Evolutionary conservation across 2,329 filamentous ascomycete species (phyloP), one percentile per base, ranked within the genome.

Genomic region (Colletotrichum sojae): DNA sequence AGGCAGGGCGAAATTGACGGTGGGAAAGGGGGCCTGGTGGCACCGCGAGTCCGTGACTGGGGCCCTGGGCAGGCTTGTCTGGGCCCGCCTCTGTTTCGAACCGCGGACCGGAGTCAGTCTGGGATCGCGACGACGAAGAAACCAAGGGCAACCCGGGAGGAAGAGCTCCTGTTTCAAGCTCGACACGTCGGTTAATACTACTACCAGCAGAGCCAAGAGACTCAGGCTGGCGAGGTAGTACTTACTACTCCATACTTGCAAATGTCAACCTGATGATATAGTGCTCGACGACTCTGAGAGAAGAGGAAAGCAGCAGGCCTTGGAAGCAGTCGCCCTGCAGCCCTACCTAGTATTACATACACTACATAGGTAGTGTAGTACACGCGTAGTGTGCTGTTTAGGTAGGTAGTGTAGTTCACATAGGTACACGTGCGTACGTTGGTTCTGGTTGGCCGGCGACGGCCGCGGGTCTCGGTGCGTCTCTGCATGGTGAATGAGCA

Each of bases 151-250:
- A 9, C 61, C 61, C 36, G n/a, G 54, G 48, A 53, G 9, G 18
- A 55, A 6, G 43, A 8, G 18, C 54, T 66, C 66, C 66, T 65
- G 66, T 66, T 66, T 69, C 61, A 66, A 65, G 54, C 20, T 53
- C 39, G n/a, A 36, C 31, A 36, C 31, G 31, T 36, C 31, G 31
- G 31, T 36, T 36, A 36, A 36, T 10, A 25, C 22, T 25, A 25
- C 22, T 25, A 25, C 9, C 9, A 10, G 31, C 6, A 36, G 6
- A 36, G 6, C 8, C 8, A 8, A 36, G 31, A 36, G 31, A 36
- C 31, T n/a, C n/a, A n/a, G n/a, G n/a, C n/a, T 36, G 31, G 31
- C 31, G 31, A 36, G 22, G 4, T 25, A 25, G 22, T 25, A 4
- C n/a, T n/a, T n/a, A n/a, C n/a, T 22, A 5, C 22, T 25, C 22